These are phyloP conservation scores for Epichloe uncinata DNA, from an alignment of 2,329 filamentous ascomycete genomes.

Conservation along the genomic window DNA sequence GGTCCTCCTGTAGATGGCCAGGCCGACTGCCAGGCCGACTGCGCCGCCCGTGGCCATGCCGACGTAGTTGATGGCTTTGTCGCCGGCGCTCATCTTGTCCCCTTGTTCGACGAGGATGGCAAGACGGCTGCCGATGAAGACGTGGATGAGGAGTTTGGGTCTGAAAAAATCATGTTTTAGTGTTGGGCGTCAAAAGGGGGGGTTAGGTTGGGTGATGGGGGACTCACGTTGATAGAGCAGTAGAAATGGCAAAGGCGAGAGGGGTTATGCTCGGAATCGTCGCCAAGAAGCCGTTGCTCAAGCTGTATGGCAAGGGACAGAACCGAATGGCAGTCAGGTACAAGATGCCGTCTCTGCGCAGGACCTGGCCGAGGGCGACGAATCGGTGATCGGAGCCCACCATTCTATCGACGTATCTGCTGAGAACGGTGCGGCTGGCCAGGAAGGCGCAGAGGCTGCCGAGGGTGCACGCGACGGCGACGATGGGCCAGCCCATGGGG, in stretches of 20 bases:
- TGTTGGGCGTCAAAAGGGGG: neutral
- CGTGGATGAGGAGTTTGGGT: conserved; percentile 81
- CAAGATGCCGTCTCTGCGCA: conserved; percentile 81
- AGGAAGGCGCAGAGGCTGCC: conserved; percentile 73
- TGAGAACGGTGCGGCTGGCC: conserved; percentile 65
- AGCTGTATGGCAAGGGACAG: conserved; percentile 82
- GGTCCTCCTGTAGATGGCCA: conserved; percentile 68
- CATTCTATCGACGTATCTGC: conserved; percentile 63
- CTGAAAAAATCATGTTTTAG: conserved; percentile 17
- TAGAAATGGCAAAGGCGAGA: conserved; percentile 64
- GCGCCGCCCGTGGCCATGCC: conserved; percentile 61
- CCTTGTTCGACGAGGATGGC: conserved; percentile 71
- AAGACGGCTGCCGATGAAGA: conserved; percentile 80
- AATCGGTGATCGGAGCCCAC: conserved; percentile 79
- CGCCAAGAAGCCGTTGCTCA: conserved; percentile 87
- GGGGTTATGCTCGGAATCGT: conserved; percentile 83
- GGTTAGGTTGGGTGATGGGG: neutral
- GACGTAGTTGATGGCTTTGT: conserved; percentile 72
- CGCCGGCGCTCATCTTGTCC: conserved; percentile 66
- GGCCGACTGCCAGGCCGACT: conserved; percentile 64
- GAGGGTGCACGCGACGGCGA: conserved; percentile 61
- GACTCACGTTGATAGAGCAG: conserved; percentile 52
- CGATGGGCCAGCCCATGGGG: conserved; percentile 64
- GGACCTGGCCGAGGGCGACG: conserved; percentile 71
- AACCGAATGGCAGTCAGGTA: conserved; percentile 84